Evolutionary conservation across 192 early-diverging fungal species (phyloP).

Genomic region (Coemansia biformis): DNA sequence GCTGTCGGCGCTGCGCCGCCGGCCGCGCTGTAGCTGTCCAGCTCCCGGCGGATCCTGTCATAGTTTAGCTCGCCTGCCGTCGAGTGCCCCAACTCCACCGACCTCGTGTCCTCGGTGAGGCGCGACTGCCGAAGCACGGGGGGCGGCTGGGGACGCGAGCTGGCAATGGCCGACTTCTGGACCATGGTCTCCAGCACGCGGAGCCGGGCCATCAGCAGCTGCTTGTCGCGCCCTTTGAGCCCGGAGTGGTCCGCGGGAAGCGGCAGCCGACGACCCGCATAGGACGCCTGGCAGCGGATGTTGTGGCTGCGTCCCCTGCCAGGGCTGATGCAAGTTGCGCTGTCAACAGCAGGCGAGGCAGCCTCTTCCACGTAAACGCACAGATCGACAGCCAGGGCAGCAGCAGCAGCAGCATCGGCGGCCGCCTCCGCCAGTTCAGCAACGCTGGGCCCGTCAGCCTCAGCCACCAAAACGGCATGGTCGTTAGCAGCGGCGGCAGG

Average conservation of each 20-base stretch:
- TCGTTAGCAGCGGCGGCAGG: too few relatives aligned
- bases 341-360: neutral
- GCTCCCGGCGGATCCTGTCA: constrained; percentile 25
- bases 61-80: constrained; percentile 40
- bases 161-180: constrained; percentile 33
- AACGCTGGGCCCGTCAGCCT: too few relatives aligned
- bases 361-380: neutral
- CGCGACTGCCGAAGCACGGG: constrained; percentile 16
- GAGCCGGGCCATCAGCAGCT: constrained; percentile 23
- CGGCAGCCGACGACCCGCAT: constrained; percentile 12
- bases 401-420: neutral
- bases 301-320: constrained; percentile 19
- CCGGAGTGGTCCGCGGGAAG: constrained; percentile 5
- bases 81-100: constrained; percentile 36
- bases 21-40: too few relatives aligned
- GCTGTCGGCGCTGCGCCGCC: too few relatives aligned
- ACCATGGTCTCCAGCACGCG: constrained; percentile 44
- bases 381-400: neutral
- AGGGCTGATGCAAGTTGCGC: constrained; percentile 19
- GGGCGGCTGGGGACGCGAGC: constrained; percentile 38
- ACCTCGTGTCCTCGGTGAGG: constrained; percentile 25
- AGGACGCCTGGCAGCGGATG: constrained; percentile 7
- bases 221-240: constrained; percentile 15
- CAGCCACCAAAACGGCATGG: too few relatives aligned
- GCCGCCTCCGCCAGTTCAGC: too few relatives aligned